A percentile compares a stretch with the other conserved stretches of the same genome.
phyloP scores from a whole-genome alignment of 2,329 filamentous ascomycete genomes.

The Aspergillus fischeri region DNA sequence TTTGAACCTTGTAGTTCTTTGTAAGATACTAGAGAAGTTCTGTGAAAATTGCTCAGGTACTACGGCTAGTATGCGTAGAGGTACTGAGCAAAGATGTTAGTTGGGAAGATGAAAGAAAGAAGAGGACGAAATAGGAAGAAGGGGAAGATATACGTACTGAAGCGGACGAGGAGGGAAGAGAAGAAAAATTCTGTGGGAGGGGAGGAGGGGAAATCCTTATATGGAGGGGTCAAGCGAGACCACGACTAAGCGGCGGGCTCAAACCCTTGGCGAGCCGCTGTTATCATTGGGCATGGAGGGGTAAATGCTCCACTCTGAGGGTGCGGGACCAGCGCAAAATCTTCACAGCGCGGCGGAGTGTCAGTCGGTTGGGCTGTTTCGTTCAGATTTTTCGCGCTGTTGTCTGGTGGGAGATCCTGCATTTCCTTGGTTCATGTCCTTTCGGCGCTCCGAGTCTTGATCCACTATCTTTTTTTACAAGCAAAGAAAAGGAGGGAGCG shows the following conservation, averaged over 20 bases:
- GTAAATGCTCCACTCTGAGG: slow-evolving; percentile 22
- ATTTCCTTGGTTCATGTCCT: slow-evolving; percentile 26
- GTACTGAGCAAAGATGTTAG: slow-evolving; percentile 39
- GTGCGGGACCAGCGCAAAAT: slow-evolving; percentile 30
- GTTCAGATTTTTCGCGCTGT: slow-evolving; percentile 4
- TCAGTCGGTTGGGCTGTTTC: slow-evolving; percentile 7
- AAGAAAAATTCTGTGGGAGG: slow-evolving; percentile 39
- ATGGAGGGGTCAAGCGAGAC: slow-evolving; percentile 44
- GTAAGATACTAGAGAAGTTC: slow-evolving; percentile 45
- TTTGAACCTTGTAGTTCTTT: slow-evolving; percentile 45
- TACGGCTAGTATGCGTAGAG: slow-evolving; percentile 49
- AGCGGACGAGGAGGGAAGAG: slow-evolving; percentile 39
- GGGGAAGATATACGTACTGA: slow-evolving; percentile 43
- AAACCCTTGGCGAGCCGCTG: slow-evolving; percentile 26
- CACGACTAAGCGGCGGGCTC: slow-evolving; percentile 34
- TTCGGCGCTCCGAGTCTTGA: slow-evolving; percentile 15
- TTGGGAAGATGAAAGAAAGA: slow-evolving; percentile 22
- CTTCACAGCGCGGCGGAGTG: slow-evolving; percentile 25
- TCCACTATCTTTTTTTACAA: slow-evolving; percentile 24
- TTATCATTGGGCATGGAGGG: slow-evolving; percentile 28
- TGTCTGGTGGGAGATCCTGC: slow-evolving; percentile 1
- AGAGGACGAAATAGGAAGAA: slow-evolving; percentile 16
- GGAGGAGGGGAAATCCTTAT: slow-evolving; percentile 44
- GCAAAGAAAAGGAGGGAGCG: background rate
- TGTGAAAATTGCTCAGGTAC: slow-evolving; percentile 45